Percentiles rank a stretch among this genome's conserved stretches.
Conservation (phyloP, 768 basidiomycete species). For the Butyriboletus loyo region DNA sequence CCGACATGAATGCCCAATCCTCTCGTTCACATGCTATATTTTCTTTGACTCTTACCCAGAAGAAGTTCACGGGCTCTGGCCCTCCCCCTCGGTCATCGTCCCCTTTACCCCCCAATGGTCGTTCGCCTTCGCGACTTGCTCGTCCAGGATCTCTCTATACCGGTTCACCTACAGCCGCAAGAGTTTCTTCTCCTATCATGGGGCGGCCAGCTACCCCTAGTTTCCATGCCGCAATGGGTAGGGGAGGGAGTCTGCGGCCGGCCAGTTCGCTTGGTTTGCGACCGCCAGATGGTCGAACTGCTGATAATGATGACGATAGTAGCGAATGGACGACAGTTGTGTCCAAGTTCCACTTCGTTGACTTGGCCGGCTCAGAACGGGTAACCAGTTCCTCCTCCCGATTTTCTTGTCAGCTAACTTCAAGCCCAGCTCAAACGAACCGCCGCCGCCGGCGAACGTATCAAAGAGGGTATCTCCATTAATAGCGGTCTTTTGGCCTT, state of each 20-base stretch:
- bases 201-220: constrained; percentile 79
- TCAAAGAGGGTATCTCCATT: constrained; percentile 99
- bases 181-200: constrained; percentile 74
- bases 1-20: constrained; percentile 98
- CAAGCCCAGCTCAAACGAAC: constrained; percentile 82
- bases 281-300: constrained; percentile 42
- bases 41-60: constrained; percentile 90
- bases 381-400: constrained; percentile 39
- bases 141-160: constrained; percentile 79
- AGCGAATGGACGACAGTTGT: constrained; percentile 89
- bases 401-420: constrained; percentile 14
- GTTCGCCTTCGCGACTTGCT: constrained; percentile 74
- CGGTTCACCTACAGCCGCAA: constrained; percentile 33
- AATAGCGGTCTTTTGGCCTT: constrained; percentile 95
- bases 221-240: constrained; percentile 70
- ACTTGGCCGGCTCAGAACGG: constrained; percentile 94
- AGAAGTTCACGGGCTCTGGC: constrained; percentile 73
- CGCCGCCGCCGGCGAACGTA: constrained; percentile 91
- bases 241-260: constrained; percentile 66
- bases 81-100: constrained; percentile 73
- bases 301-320: constrained; percentile 52
- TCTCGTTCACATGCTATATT: constrained; percentile 99
- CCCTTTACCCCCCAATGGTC: constrained; percentile 68
- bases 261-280: constrained; percentile 76
- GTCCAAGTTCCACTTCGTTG: constrained; percentile 98